Evolutionary conservation across 2,329 filamentous ascomycete genomes (phyloP).

Genomic region (Pseudohalonectria lignicola): DNA sequence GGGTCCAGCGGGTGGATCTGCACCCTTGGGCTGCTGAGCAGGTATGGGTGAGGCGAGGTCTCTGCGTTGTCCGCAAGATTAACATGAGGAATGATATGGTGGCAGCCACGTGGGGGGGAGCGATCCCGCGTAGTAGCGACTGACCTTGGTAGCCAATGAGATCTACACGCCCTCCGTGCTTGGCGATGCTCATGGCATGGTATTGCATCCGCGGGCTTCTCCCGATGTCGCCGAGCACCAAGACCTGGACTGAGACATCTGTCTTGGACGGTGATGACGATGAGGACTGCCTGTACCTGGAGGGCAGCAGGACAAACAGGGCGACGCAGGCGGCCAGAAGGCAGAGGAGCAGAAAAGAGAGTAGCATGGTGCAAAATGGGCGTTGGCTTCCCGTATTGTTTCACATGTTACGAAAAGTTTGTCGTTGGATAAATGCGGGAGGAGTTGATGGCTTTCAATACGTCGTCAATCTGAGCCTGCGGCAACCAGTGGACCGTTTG

Average conservation of each 20-base stretch:
- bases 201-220: slow-evolving; percentile 98
- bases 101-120: not conserved
- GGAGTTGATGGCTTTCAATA: no score
- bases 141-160: slow-evolving; percentile 80
- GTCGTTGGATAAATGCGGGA: not conserved
- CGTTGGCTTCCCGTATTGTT: not conserved
- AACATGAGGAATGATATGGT: not conserved
- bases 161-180: slow-evolving; percentile 68
- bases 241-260: slow-evolving; percentile 52
- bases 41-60: slow-evolving; percentile 68
- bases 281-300: slow-evolving; percentile 7
- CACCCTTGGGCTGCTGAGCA: slow-evolving; percentile 58
- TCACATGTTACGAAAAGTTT: not conserved
- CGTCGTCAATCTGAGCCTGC: no score
- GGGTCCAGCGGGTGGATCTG: slow-evolving; percentile 58
- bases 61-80: no score
- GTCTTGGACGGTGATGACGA: slow-evolving; percentile 4
- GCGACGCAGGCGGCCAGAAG: slow-evolving; percentile 1
- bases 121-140: slow-evolving; percentile 3
- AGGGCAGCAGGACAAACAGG: slow-evolving; percentile 6
- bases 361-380: not conserved
- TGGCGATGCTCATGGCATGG: slow-evolving; percentile 85
- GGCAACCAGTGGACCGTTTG: no score
- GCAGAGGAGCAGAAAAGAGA: not conserved
- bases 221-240: slow-evolving; percentile 92